Conservation (phyloP, 2,329 filamentous ascomycete species). For the Colletotrichum sp. region DNA sequence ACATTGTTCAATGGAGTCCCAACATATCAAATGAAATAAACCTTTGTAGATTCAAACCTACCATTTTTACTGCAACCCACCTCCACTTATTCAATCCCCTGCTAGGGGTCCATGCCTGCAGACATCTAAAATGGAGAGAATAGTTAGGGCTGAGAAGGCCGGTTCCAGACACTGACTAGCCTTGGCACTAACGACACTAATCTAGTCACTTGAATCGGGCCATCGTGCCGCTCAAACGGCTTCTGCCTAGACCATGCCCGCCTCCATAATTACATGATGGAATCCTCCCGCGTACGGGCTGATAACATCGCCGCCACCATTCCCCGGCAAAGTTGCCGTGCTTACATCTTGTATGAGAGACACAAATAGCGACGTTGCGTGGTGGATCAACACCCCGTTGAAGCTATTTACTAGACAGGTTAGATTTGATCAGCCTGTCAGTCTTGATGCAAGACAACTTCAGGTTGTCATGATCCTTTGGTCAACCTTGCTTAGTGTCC, state of each 20-base stretch:
- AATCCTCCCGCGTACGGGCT: not conserved
- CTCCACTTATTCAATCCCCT: not conserved
- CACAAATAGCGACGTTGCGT: not conserved
- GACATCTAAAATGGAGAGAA: not conserved
- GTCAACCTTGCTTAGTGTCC: not conserved
- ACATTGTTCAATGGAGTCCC: not conserved
- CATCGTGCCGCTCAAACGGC: not conserved
- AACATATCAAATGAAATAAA: not conserved
- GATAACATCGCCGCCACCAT: not conserved
- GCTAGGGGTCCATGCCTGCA: not conserved
- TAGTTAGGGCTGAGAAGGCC: not conserved
- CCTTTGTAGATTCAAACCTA: not conserved
- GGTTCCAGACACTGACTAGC: not conserved
- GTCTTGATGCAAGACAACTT: not conserved
- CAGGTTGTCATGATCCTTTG: not conserved
- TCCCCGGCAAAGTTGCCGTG: not conserved
- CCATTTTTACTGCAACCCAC: not conserved
- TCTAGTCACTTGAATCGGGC: not conserved
- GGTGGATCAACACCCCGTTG: not conserved
- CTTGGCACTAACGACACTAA: not conserved
- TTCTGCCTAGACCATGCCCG: not conserved
- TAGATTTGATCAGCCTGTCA: not conserved
- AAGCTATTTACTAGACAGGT: not conserved
- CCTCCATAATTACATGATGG: not conserved
- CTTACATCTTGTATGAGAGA: not conserved